phyloP scores from a whole-genome alignment of 129 eudicot genomes.

The Artemisia tridentata region DNA sequence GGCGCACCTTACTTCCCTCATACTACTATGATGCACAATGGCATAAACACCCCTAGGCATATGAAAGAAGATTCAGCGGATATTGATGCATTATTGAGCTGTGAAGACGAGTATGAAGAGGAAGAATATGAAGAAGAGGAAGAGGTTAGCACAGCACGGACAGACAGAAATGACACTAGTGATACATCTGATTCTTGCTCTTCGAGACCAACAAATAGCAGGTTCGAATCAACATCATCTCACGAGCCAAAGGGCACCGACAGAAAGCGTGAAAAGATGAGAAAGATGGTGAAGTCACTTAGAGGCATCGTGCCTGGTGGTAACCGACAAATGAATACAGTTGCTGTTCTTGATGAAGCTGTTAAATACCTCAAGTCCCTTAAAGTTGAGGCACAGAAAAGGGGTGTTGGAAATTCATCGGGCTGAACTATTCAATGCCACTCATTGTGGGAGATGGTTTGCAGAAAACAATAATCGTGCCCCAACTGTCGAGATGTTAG shows the following conservation, averaged over 20 bases:
- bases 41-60: conserved; percentile 24
- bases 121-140: conserved; percentile 46
- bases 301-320: conserved; percentile 82
- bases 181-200: conserved; percentile 64
- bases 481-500: conserved; percentile 20
- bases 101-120: conserved; percentile 44
- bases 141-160: conserved; percentile 73
- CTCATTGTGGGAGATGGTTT: too few species aligned
- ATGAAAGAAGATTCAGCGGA: conserved; percentile 63
- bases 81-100: conserved; percentile 71
- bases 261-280: conserved; percentile 59
- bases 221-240: conserved; percentile 28
- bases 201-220: conserved; percentile 34
- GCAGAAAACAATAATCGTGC: conserved; percentile 7
- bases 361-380: conserved; percentile 79
- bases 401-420: conserved; percentile 44
- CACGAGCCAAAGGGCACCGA: conserved; percentile 30
- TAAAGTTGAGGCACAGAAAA: conserved; percentile 68
- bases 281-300: conserved; percentile 67
- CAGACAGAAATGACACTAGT: conserved; percentile 31
- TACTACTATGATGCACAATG: conserved; percentile 28
- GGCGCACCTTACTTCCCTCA: conserved; percentile 26
- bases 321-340: conserved; percentile 52
- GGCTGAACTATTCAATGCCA: conserved; percentile 1
- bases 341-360: conserved; percentile 81